Conservation (phyloP, 495 filamentous ascomycete genomes). For the Beverwykella pulmonaria region DNA sequence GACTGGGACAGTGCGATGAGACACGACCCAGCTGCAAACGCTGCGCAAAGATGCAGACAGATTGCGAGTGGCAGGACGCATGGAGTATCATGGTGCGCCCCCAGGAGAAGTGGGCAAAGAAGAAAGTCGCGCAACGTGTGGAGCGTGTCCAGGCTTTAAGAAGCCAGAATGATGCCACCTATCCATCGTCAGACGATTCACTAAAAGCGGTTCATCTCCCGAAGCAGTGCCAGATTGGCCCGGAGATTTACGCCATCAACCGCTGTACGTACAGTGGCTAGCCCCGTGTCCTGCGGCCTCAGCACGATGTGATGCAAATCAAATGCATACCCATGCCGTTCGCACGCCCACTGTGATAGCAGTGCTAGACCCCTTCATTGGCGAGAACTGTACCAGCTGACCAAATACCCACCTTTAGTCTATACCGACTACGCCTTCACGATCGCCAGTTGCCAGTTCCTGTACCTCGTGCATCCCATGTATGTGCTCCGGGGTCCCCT, state of each 20-base stretch:
- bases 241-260: slow-evolving; percentile 13
- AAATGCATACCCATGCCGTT: no score
- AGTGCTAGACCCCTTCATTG: no score
- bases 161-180: neutral
- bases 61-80: slow-evolving; percentile 17
- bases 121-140: slow-evolving; percentile 16
- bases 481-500: no score
- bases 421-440: slow-evolving; percentile 18
- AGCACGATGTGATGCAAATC: no score
- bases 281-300: no score
- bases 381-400: no score
- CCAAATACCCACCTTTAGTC: neutral
- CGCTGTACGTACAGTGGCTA: neutral
- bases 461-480: slow-evolving; percentile 6
- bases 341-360: no score
- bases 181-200: neutral
- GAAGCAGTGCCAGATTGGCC: slow-evolving; percentile 13
- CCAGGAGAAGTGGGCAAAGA: slow-evolving; percentile 21
- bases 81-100: slow-evolving; percentile 11
- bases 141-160: slow-evolving; percentile 10
- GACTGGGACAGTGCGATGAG: slow-evolving; percentile 13
- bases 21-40: slow-evolving; percentile 3
- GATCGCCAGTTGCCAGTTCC: slow-evolving; percentile 6
- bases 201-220: neutral
- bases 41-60: neutral